Conservation (phyloP, 2,329 filamentous ascomycete species). For the Colletotrichum paranaense region DNA sequence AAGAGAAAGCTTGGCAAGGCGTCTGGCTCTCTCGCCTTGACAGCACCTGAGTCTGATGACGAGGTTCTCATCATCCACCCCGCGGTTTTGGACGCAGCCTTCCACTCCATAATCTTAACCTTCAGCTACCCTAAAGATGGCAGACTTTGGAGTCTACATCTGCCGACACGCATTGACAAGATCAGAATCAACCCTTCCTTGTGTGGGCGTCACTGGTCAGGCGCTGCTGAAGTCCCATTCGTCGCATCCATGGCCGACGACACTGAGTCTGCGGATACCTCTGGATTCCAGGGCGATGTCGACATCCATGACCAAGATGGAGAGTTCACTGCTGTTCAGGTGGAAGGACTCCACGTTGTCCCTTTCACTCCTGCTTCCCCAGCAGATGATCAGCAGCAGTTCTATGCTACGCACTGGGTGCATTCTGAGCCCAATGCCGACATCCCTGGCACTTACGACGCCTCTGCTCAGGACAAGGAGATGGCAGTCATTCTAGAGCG, state of each 20-base stretch:
- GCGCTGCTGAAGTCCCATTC: not conserved
- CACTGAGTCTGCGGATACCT: not conserved
- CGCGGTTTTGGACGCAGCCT: slow-evolving; percentile 44
- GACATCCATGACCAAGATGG: not conserved
- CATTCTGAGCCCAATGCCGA: slow-evolving; percentile 28
- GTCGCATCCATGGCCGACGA: slow-evolving; percentile 3
- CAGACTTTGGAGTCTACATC: slow-evolving; percentile 43
- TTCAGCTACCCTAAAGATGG: slow-evolving; percentile 46
- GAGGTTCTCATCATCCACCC: slow-evolving; percentile 41
- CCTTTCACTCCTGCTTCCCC: not conserved
- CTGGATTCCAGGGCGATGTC: slow-evolving; percentile 22
- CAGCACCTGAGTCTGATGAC: slow-evolving; percentile 35
- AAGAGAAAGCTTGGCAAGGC: slow-evolving; percentile 4
- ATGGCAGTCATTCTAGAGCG: slow-evolving; percentile 1
- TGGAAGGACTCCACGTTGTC: slow-evolving; percentile 1
- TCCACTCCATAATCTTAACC: slow-evolving; percentile 48
- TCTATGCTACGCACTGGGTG: slow-evolving; percentile 23
- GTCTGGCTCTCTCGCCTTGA: not conserved
- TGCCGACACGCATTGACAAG: slow-evolving; percentile 42
- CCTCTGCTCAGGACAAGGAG: slow-evolving; percentile 34
- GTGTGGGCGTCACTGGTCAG: not conserved
- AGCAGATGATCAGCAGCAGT: slow-evolving; percentile 5
- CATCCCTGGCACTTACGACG: slow-evolving; percentile 37
- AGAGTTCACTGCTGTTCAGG: not conserved
- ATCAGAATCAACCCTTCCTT: slow-evolving; percentile 19